phyloP scores from a whole-genome alignment of 371 early-diverging fungal genomes.

The Catenaria anguillulae region DNA sequence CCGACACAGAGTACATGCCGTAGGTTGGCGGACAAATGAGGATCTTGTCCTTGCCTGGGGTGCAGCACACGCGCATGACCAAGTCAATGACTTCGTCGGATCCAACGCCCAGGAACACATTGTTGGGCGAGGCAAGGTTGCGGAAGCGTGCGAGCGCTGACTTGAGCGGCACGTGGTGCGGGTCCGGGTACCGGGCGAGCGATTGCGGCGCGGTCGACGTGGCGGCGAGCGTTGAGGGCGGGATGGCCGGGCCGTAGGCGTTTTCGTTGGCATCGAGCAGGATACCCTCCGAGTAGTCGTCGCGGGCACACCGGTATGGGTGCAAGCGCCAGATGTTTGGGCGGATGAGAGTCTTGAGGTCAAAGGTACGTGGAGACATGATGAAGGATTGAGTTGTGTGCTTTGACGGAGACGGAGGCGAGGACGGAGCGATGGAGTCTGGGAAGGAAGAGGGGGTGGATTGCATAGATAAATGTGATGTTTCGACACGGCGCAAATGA shows the following conservation, averaged over 20 bases:
- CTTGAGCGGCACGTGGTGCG: slow-evolving; percentile 71
- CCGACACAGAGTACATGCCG: slow-evolving; percentile 93
- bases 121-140: slow-evolving; percentile 29
- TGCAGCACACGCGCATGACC: slow-evolving; percentile 75
- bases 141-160: slow-evolving; percentile 52
- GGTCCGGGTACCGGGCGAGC: slow-evolving; percentile 92
- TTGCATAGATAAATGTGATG: neutral
- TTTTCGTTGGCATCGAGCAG: slow-evolving; percentile 97
- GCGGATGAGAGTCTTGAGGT: slow-evolving; percentile 59
- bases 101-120: slow-evolving; percentile 89
- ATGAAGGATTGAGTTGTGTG: too few species aligned
- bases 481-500: too few species aligned
- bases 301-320: slow-evolving; percentile 94
- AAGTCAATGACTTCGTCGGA: slow-evolving; percentile 92
- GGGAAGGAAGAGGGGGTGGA: too few species aligned
- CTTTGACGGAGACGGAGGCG: too few species aligned
- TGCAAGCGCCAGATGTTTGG: slow-evolving; percentile 79
- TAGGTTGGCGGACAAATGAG: slow-evolving; percentile 93
- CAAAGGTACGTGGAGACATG: slow-evolving; percentile 28
- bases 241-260: slow-evolving; percentile 61
- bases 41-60: slow-evolving; percentile 72
- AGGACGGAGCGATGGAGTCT: too few species aligned
- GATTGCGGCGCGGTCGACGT: slow-evolving; percentile 21
- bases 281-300: slow-evolving; percentile 81
- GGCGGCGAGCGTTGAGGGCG: slow-evolving; percentile 12